phyloP scores from a whole-genome alignment of 176 grass and related monocot genomes.

The Musa itinerans region DNA sequence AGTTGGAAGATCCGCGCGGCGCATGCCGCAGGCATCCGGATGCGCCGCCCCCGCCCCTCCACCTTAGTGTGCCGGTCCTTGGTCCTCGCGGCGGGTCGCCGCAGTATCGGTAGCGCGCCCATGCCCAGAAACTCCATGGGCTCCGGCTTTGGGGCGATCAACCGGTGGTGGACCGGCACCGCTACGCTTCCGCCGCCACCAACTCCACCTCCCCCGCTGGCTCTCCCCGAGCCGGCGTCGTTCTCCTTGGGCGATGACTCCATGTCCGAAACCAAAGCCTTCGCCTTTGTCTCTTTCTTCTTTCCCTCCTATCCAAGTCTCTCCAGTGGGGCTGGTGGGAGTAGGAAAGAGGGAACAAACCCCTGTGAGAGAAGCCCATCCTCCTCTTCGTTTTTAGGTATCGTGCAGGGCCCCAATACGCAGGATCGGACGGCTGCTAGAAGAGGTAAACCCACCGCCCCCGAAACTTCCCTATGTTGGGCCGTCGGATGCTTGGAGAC shows the following conservation, averaged over 20 bases:
- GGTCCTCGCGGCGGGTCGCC: constrained; percentile 44
- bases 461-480: no score
- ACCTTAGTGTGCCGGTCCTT: constrained; percentile 87
- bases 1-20: constrained; percentile 53
- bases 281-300: background rate
- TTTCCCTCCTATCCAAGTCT: background rate
- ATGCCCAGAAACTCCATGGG: constrained; percentile 43
- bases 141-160: constrained; percentile 58
- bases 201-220: constrained; percentile 6
- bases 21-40: constrained; percentile 70
- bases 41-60: constrained; percentile 80
- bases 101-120: constrained; percentile 32
- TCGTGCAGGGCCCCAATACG: background rate
- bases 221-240: background rate
- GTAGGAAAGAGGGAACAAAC: background rate
- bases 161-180: constrained; percentile 26
- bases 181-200: constrained; percentile 5
- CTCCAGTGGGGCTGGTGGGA: background rate
- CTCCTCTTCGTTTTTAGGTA: background rate
- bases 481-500: no score
- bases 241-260: constrained; percentile 1
- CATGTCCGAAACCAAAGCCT: background rate
- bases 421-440: background rate
- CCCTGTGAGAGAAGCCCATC: background rate
- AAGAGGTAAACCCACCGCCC: background rate